Evolutionary conservation across 2,329 filamentous ascomycete genomes (phyloP).

Genomic region (Talaromyces sp.): DNA sequence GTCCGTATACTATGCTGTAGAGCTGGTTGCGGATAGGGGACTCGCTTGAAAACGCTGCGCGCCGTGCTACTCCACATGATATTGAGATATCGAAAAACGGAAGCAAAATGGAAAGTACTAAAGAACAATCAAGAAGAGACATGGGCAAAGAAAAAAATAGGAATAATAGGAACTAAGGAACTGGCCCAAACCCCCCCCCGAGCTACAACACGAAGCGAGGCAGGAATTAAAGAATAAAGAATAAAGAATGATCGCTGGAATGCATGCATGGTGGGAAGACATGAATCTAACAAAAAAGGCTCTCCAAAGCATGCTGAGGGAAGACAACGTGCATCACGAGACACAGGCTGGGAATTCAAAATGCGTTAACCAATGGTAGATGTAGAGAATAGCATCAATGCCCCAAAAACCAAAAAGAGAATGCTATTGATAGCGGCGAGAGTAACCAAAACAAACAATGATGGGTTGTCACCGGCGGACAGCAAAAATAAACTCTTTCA

Average conservation of each 20-base stretch:
- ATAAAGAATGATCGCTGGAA: background rate
- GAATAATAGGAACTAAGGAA: background rate
- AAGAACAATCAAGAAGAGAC: background rate
- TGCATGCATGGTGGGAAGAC: background rate
- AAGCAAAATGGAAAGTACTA: background rate
- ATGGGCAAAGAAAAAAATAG: background rate
- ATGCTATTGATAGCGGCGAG: background rate
- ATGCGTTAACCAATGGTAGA: background rate
- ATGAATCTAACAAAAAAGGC: background rate
- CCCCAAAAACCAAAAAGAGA: background rate
- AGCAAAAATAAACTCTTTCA: conserved; percentile 6
- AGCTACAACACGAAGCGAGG: background rate
- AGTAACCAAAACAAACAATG: background rate
- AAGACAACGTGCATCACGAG: background rate
- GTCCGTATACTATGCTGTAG: background rate
- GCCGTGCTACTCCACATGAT: background rate
- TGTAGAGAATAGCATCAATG: background rate
- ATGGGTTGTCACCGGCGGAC: background rate
- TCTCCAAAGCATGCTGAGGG: background rate
- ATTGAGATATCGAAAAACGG: background rate
- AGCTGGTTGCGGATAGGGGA: too few species aligned
- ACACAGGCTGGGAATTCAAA: background rate
- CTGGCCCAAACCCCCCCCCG: background rate
- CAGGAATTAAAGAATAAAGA: background rate
- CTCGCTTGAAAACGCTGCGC: background rate